These are phyloP conservation scores for Fagus crenata DNA, from an alignment of 306 rosid species.

Conservation along the genomic window DNA sequence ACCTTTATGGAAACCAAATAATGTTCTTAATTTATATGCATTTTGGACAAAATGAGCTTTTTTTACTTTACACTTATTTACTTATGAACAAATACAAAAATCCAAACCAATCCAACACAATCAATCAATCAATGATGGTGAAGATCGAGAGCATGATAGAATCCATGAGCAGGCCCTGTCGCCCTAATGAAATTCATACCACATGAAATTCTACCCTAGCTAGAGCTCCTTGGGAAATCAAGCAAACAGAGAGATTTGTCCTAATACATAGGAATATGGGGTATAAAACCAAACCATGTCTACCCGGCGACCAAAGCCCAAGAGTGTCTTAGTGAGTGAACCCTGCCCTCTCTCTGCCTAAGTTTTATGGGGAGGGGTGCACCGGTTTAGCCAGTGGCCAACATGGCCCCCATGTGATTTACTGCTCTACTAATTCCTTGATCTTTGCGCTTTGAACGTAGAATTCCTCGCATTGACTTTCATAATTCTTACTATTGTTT, in stretches of 20 bases:
- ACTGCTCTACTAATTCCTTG: slow-evolving; percentile 47
- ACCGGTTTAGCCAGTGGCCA: slow-evolving; percentile 25
- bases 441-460: slow-evolving; percentile 38
- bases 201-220: not conserved
- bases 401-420: slow-evolving; percentile 47
- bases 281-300: slow-evolving; percentile 15
- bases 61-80: no score
- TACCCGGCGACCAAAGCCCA: slow-evolving; percentile 27
- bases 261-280: slow-evolving; percentile 11
- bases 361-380: slow-evolving; percentile 33
- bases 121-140: no score
- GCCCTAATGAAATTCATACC: not conserved
- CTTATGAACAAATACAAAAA: no score
- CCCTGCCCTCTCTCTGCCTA: not conserved
- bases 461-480: slow-evolving; percentile 38
- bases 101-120: no score
- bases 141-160: not conserved
- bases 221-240: slow-evolving; percentile 31
- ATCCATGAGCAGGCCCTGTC: not conserved
- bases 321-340: not conserved
- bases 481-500: not conserved
- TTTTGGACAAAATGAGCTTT: no score
- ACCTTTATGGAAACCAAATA: no score
- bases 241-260: slow-evolving; percentile 22
- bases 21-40: no score